These are phyloP conservation scores for Maudiozyma humilis DNA, from an alignment of 1,139 yeast genomes.

Conservation along the genomic window DNA sequence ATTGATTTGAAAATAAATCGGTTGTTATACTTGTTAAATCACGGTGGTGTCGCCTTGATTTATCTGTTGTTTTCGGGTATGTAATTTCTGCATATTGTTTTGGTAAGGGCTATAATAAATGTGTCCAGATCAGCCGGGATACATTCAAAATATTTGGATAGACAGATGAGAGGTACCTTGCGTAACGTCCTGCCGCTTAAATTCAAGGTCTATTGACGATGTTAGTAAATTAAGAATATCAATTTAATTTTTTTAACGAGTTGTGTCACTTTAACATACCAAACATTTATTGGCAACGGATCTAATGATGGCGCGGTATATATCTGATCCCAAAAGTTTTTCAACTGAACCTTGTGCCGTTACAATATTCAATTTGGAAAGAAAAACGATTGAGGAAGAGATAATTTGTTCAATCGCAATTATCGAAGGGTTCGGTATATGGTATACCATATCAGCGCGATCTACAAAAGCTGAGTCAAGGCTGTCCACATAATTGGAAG, in stretches of 20 bases:
- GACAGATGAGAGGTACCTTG: slow-evolving; percentile 24
- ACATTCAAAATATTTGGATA: slow-evolving; percentile 23
- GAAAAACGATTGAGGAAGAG: slow-evolving; percentile 17
- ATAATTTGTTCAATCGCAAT: slow-evolving; percentile 25
- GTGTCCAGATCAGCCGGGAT: slow-evolving; percentile 22
- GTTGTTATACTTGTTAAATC: too few relatives aligned
- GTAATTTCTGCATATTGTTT: slow-evolving; percentile 9
- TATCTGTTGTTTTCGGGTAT: neutral
- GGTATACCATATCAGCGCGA: slow-evolving; percentile 32
- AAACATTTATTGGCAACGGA: slow-evolving; percentile 19
- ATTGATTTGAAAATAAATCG: too few relatives aligned
- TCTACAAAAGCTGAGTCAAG: slow-evolving; percentile 35
- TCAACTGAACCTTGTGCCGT: slow-evolving; percentile 2
- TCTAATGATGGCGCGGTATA: slow-evolving; percentile 12
- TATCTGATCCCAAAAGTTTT: slow-evolving; percentile 3
- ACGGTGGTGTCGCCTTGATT: too few relatives aligned
- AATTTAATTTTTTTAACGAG: too few relatives aligned
- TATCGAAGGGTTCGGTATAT: slow-evolving; percentile 28
- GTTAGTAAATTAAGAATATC: slow-evolving; percentile 16
- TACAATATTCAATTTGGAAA: slow-evolving; percentile 17
- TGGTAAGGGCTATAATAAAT: slow-evolving; percentile 24
- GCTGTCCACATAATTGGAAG: slow-evolving; percentile 32
- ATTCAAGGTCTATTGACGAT: slow-evolving; percentile 6
- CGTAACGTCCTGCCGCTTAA: slow-evolving; percentile 28
- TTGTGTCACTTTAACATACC: slow-evolving; percentile 17